Evolutionary conservation across 371 early-diverging fungal species (phyloP), one percentile per base, ranked within the genome.

Genomic region (Gilbertella persicaria): DNA sequence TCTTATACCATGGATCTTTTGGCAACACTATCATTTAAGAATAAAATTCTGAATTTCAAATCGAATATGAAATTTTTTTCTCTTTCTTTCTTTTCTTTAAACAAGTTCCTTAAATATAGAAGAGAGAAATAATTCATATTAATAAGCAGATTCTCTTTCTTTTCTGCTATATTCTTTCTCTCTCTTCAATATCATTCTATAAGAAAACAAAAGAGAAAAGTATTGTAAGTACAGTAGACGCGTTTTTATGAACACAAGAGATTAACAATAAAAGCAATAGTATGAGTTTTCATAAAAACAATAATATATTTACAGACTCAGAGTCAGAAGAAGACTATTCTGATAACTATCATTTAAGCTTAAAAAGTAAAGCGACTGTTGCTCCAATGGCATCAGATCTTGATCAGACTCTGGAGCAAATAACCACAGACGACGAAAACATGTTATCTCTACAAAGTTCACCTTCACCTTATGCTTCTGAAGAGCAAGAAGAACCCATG

Each of bases 1-100:
- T n/a, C 23, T 42, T 24, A 12, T 64, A 9, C 57, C 61, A 29
- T 64, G 60, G 57, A 19, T 63, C 16, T 30, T 64, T 14, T 66
- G 62, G 66, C 40, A 28, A 23, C 28, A 24, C 8, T 62, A 41
- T 41, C 28, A 56, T 12, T 23, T 55, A 1, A 55, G 60, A 56
- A 36, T 67, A 20, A 71, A 68, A 23, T 37, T 67, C 29, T 67
- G 48, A 53, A 52, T 49, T 37, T 40, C 30, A 40, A 43, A 39
- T 43, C 40, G 24, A 46, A 38, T 48, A 52, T 35, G 23, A 17
- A 24, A 19, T 39, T 48, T 53, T 63, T 50, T 55, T 43, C 42
- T n/a, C 40, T 40, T 14, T 26, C 26, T 47, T 41, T 21, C 29
- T 49, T 28, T 56, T 35, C 20, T 41, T 23, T 23, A n/a, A n/a